These are phyloP conservation scores for Hypoxylon sp. DNA, from an alignment of 2,329 filamentous ascomycete genomes.

Conservation along the genomic window DNA sequence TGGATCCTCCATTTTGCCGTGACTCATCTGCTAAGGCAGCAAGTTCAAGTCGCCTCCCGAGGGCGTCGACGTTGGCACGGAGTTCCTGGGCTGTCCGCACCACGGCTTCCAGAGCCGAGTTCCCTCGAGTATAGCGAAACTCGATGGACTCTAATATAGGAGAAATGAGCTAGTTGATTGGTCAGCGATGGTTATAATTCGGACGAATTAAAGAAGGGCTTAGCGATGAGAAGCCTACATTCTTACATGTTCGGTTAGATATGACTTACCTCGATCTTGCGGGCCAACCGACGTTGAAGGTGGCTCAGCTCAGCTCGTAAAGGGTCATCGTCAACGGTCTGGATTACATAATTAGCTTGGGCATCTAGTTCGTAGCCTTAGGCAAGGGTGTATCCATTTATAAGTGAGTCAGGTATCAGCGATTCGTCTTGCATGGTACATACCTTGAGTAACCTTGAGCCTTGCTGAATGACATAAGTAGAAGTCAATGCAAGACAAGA, in stretches of 20 bases:
- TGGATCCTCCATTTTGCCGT: conserved; percentile 57
- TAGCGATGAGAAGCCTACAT: conserved; percentile 37
- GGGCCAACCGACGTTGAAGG: conserved; percentile 81
- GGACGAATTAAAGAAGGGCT: conserved; percentile 3
- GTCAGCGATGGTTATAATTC: conserved; percentile 17
- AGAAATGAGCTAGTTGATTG: conserved; percentile 49
- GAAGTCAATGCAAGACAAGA: conserved; percentile 90
- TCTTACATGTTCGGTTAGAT: conserved; percentile 21
- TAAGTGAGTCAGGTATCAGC: not conserved
- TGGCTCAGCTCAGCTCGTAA: conserved; percentile 76
- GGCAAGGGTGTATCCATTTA: not conserved
- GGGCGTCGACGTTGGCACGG: conserved; percentile 83
- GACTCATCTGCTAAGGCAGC: conserved; percentile 76
- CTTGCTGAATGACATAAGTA: conserved; percentile 86
- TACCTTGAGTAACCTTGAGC: conserved; percentile 78
- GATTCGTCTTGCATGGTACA: not conserved
- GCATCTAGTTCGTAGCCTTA: conserved; percentile 3
- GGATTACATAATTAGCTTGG: conserved; percentile 31
- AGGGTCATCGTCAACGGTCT: conserved; percentile 78
- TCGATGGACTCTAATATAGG: conserved; percentile 55
- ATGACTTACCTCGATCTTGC: conserved; percentile 81
- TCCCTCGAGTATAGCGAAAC: conserved; percentile 66
- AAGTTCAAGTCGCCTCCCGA: conserved; percentile 81
- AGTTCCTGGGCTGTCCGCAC: conserved; percentile 86
- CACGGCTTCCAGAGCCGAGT: conserved; percentile 81